A percentile compares a stretch with the other conserved stretches of the same genome.
Evolutionary conservation across 768 basidiomycete species (phyloP).

Genomic region (Auriscalpium microsporum): DNA sequence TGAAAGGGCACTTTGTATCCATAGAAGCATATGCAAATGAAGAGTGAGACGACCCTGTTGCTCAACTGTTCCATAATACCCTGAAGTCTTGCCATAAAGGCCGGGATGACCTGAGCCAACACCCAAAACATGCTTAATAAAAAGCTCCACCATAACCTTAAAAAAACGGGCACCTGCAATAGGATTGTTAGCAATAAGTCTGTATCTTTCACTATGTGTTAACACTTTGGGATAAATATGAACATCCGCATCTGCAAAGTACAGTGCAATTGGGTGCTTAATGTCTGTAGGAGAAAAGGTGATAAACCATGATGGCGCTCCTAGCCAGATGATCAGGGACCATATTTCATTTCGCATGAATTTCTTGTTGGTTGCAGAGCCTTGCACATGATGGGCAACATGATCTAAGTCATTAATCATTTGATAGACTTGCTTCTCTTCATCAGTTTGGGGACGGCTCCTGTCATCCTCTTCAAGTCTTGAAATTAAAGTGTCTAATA

Average conservation of each 20-base stretch:
- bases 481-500: conserved; percentile 1
- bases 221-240: neutral
- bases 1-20: conserved; percentile 3
- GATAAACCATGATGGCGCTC: conserved; percentile 17
- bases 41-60: conserved; percentile 12
- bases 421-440: conserved; percentile 6
- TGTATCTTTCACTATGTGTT: neutral
- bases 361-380: conserved; percentile 9
- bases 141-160: conserved; percentile 12
- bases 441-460: conserved; percentile 3
- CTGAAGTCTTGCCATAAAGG: conserved; percentile 12
- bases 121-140: conserved; percentile 8
- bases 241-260: conserved; percentile 9
- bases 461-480: neutral
- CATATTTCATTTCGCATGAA: conserved; percentile 14
- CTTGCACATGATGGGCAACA: conserved; percentile 10
- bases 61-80: conserved; percentile 15
- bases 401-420: conserved; percentile 10
- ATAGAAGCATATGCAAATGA: conserved; percentile 17
- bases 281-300: conserved; percentile 16
- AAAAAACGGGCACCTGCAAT: conserved; percentile 16
- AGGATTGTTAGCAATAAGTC: conserved; percentile 7
- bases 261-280: conserved; percentile 13
- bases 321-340: conserved; percentile 8
- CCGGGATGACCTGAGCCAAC: neutral